Evolutionary conservation across 257 asterid genomes (phyloP).

Genomic region (Fraxinus pennsylvanica): DNA sequence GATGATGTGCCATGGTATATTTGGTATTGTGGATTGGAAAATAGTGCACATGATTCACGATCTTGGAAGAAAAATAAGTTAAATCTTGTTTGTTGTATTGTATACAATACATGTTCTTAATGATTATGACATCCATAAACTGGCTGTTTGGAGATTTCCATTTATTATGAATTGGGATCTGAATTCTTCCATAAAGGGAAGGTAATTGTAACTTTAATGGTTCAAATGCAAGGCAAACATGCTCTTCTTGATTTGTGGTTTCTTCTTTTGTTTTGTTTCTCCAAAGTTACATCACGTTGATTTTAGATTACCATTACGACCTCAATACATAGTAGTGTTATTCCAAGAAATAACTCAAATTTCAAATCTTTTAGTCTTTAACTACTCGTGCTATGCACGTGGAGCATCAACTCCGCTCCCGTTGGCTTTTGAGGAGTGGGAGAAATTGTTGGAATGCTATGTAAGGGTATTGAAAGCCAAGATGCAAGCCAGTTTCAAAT

Average conservation of each 20-base stretch:
- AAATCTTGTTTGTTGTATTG: neutral
- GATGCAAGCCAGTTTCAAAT: too few species aligned
- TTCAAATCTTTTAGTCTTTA: neutral
- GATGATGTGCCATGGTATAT: neutral
- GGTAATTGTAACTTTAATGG: neutral
- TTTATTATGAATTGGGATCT: neutral
- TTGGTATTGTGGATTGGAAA: neutral
- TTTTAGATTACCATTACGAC: neutral
- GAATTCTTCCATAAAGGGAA: neutral
- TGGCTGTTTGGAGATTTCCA: neutral
- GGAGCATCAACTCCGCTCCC: too few species aligned
- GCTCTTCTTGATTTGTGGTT: neutral
- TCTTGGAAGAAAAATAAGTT: neutral
- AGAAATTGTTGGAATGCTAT: too few species aligned
- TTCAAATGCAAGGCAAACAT: neutral
- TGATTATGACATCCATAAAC: neutral
- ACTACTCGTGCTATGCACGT: too few species aligned
- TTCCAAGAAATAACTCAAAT: neutral
- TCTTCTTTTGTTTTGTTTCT: neutral
- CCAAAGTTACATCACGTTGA: neutral
- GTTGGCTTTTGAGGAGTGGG: too few species aligned
- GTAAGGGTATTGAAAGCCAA: too few species aligned
- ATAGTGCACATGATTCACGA: neutral
- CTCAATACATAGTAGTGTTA: neutral
- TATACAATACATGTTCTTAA: neutral